phyloP scores from a whole-genome alignment of 108 stramenopile species.

The Seminavis robusta region DNA sequence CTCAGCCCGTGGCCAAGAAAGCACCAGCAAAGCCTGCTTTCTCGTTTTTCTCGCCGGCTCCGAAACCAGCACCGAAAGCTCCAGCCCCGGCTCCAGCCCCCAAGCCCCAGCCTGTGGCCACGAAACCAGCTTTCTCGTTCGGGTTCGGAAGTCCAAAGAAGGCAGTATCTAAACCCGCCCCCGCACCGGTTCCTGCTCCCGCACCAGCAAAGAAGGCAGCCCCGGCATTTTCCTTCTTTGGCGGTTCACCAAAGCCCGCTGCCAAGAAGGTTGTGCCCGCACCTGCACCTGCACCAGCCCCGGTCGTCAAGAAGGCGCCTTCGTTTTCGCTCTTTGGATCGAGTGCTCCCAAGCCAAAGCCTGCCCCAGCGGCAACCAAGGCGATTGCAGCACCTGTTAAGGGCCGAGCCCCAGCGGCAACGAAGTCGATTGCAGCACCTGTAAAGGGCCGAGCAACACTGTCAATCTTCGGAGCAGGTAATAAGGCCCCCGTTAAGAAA shows the following conservation, averaged over 20 bases:
- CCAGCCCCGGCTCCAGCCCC: constrained; percentile 10
- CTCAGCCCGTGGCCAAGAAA: constrained; percentile 17
- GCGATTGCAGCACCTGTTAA: constrained; percentile 20
- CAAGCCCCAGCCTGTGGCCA: constrained; percentile 8
- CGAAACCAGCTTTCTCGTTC: constrained; percentile 21
- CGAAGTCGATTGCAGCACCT: constrained; percentile 7
- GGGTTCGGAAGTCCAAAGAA: constrained; percentile 10
- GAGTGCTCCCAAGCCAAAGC: constrained; percentile 17
- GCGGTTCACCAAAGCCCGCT: background rate
- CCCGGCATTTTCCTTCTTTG: constrained; percentile 13
- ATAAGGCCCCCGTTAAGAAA: too few relatives aligned
- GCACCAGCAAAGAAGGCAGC: constrained; percentile 14
- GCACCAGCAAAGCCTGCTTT: constrained; percentile 12
- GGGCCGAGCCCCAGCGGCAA: constrained; percentile 2
- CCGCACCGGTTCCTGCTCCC: constrained; percentile 14
- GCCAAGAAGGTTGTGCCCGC: constrained; percentile 3
- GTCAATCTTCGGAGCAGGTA: too few relatives aligned
- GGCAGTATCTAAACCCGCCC: constrained; percentile 5
- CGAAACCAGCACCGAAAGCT: constrained; percentile 13
- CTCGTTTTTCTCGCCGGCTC: constrained; percentile 9
- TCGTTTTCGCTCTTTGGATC: constrained; percentile 34
- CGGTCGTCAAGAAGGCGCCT: constrained; percentile 23
- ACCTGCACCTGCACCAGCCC: constrained; percentile 12
- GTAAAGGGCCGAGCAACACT: too few relatives aligned
- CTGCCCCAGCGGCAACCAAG: constrained; percentile 17